phyloP scores from a whole-genome alignment of 805 yeast species.

The Lipomyces anomalus region DNA sequence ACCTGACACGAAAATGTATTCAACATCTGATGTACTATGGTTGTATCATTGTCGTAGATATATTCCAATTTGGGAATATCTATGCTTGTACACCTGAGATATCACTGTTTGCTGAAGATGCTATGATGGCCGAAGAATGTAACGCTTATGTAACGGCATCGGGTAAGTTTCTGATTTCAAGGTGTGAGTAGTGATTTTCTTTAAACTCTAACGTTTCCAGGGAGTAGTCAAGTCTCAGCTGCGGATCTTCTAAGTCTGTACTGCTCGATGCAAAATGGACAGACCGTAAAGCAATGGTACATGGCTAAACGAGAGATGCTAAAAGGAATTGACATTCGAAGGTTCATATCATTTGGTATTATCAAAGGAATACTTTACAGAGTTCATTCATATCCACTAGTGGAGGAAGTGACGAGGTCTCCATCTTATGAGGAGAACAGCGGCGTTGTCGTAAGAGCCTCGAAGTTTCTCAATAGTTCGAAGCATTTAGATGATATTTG shows the following conservation, averaged over 20 bases:
- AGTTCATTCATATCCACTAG: slow-evolving; percentile 68
- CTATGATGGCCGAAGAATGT: slow-evolving; percentile 70
- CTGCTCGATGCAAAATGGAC: slow-evolving; percentile 71
- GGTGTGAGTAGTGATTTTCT: slow-evolving; percentile 32
- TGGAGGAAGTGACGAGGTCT: slow-evolving; percentile 28
- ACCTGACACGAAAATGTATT: slow-evolving; percentile 75
- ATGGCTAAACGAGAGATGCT: slow-evolving; percentile 54
- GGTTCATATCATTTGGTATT: slow-evolving; percentile 83
- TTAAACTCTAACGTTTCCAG: background rate
- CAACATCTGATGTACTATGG: slow-evolving; percentile 88
- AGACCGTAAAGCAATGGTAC: slow-evolving; percentile 76
- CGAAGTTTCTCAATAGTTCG: slow-evolving; percentile 6
- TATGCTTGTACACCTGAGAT: slow-evolving; percentile 85
- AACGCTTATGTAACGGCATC: slow-evolving; percentile 59
- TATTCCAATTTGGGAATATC: slow-evolving; percentile 81
- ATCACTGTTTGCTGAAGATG: slow-evolving; percentile 58
- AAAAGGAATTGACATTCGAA: slow-evolving; percentile 66
- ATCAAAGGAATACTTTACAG: slow-evolving; percentile 76
- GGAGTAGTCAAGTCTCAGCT: slow-evolving; percentile 41
- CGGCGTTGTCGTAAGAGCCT: background rate
- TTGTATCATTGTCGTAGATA: slow-evolving; percentile 74
- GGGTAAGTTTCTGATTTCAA: slow-evolving; percentile 23
- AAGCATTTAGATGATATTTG: slow-evolving; percentile 45
- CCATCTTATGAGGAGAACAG: background rate
- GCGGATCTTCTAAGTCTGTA: slow-evolving; percentile 67